Percentiles rank a stretch among this genome's conserved stretches.
Conservation (phyloP, 176 grass and related monocot species). For the Raddia guianensis region DNA sequence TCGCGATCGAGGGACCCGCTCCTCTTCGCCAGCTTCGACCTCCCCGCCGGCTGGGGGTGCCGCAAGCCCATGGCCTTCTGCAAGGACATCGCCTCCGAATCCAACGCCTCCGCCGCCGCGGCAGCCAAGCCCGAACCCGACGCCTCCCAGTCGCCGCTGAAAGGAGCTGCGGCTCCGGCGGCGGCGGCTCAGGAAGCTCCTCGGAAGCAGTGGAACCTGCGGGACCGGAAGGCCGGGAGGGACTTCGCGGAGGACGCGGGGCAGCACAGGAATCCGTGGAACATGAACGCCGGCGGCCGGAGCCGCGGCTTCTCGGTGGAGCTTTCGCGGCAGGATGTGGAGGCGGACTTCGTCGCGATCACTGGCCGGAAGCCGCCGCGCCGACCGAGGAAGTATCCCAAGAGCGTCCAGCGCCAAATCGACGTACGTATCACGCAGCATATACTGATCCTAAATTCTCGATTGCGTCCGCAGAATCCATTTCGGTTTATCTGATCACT, state of each 20-base stretch:
- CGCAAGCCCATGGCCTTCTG: slow-evolving; percentile 52
- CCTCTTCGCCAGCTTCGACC: slow-evolving; percentile 43
- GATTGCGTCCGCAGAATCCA: not conserved
- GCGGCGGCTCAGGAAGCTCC: slow-evolving; percentile 31
- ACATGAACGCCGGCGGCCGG: not conserved
- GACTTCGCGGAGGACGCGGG: slow-evolving; percentile 36
- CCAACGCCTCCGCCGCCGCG: not conserved
- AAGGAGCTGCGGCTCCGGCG: not conserved
- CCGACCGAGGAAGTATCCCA: slow-evolving; percentile 53
- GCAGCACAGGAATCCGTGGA: slow-evolving; percentile 33
- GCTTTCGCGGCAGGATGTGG: slow-evolving; percentile 73
- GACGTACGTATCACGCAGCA: slow-evolving; percentile 48
- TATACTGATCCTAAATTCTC: slow-evolving; percentile 31
- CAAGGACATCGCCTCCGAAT: slow-evolving; percentile 11
- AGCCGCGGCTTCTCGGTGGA: slow-evolving; percentile 50
- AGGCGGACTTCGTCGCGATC: slow-evolving; percentile 73
- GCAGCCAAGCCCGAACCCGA: not conserved
- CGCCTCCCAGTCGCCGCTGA: slow-evolving; percentile 9
- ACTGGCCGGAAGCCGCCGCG: slow-evolving; percentile 70
- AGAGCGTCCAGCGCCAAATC: slow-evolving; percentile 66
- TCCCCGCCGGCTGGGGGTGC: slow-evolving; percentile 51
- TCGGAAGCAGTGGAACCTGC: slow-evolving; percentile 57
- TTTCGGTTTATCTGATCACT: slow-evolving; percentile 28
- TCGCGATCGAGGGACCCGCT: slow-evolving; percentile 36
- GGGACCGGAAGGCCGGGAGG: slow-evolving; percentile 38